Conservation (phyloP, 2,329 filamentous ascomycete species). For the Clarireedia sp. region DNA sequence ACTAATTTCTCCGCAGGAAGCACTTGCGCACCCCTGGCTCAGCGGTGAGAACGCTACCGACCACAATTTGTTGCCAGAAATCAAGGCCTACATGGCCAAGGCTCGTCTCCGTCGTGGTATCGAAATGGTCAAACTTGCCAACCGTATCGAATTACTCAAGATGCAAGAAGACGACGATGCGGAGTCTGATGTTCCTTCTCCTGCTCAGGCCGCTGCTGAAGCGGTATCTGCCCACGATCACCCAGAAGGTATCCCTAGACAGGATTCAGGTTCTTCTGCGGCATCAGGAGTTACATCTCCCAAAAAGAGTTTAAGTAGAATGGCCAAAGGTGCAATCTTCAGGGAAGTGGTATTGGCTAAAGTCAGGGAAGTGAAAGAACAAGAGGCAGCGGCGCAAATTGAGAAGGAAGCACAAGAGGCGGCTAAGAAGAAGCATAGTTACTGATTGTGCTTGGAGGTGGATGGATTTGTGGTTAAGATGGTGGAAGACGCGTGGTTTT, state of each 20-base stretch:
- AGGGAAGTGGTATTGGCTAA: slow-evolving; percentile 90
- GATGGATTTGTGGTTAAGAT: too few relatives aligned
- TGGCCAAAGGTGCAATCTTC: slow-evolving; percentile 69
- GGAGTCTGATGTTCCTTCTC: slow-evolving; percentile 55
- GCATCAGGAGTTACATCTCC: slow-evolving; percentile 11
- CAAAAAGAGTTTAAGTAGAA: slow-evolving; percentile 38
- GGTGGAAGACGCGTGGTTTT: not conserved
- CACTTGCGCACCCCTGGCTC: slow-evolving; percentile 79
- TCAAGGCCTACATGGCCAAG: slow-evolving; percentile 87
- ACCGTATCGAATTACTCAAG: slow-evolving; percentile 90
- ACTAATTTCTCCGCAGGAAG: slow-evolving; percentile 46
- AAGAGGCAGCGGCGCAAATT: slow-evolving; percentile 69
- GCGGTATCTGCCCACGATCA: slow-evolving; percentile 49
- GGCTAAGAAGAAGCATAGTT: slow-evolving; percentile 21
- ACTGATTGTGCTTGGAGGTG: not conserved
- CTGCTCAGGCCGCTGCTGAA: slow-evolving; percentile 46
- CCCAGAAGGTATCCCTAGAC: slow-evolving; percentile 16
- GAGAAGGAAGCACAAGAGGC: slow-evolving; percentile 31
- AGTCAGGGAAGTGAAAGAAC: slow-evolving; percentile 79
- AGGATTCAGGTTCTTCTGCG: slow-evolving; percentile 9
- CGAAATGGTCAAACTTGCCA: slow-evolving; percentile 90
- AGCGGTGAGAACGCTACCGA: slow-evolving; percentile 86
- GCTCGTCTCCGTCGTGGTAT: slow-evolving; percentile 88
- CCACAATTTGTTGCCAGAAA: slow-evolving; percentile 95
- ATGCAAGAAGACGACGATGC: slow-evolving; percentile 86